Evolutionary conservation across 257 asterid genomes (phyloP).

Genomic region (Salvia splendens): DNA sequence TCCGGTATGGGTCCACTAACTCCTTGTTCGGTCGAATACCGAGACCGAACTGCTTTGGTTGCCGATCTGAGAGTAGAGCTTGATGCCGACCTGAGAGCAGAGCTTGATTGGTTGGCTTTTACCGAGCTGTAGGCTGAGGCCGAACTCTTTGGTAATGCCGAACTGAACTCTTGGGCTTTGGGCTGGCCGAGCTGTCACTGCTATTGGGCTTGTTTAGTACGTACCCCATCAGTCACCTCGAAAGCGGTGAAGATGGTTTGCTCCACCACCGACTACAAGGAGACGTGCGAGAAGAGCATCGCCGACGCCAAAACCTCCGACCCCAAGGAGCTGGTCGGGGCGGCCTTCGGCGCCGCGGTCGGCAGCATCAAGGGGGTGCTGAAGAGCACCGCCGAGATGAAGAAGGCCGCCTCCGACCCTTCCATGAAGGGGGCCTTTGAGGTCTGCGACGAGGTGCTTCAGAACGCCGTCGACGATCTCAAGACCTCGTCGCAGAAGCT

Average conservation of each 20-base stretch:
- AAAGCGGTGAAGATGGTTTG: constrained; percentile 54
- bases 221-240: no score
- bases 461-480: constrained; percentile 57
- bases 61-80: no score
- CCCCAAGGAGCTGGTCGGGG: constrained; percentile 57
- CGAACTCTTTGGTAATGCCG: no score
- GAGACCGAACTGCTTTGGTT: no score
- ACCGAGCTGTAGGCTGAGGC: no score
- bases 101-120: no score
- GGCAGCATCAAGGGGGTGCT: constrained; percentile 39
- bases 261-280: constrained; percentile 56
- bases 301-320: constrained; percentile 47
- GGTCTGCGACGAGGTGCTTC: constrained; percentile 51
- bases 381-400: constrained; percentile 40
- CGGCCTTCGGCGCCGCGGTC: constrained; percentile 44
- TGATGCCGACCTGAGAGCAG: no score
- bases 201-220: no score
- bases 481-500: constrained; percentile 39
- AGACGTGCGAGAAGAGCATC: constrained; percentile 54
- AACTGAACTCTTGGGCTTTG: no score
- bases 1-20: no score
- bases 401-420: constrained; percentile 50
- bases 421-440: constrained; percentile 50
- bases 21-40: no score
- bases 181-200: no score